A percentile compares a stretch with the other conserved stretches of the same genome.
Conservation (phyloP, 495 filamentous ascomycete species). For the Penicillium crystallinum region DNA sequence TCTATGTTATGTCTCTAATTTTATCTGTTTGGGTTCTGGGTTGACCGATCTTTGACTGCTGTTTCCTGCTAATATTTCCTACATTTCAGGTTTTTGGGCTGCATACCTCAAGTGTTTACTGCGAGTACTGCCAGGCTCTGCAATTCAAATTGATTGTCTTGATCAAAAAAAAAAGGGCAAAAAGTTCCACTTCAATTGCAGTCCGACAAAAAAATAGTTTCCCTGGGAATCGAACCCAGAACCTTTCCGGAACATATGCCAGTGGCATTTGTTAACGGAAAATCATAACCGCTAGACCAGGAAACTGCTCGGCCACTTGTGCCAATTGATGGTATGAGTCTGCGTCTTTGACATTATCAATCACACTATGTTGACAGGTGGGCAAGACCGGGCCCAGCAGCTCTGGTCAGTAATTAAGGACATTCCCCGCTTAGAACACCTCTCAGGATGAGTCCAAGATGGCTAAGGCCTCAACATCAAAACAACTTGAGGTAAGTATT, state of each 20-base stretch:
- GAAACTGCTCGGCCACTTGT: background rate
- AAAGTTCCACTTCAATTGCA: background rate
- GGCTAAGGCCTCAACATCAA: too few species aligned
- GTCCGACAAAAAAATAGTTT: conserved; percentile 8
- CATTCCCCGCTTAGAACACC: too few species aligned
- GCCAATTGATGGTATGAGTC: background rate
- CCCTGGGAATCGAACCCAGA: conserved; percentile 21
- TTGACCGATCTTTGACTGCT: background rate
- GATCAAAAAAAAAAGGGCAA: background rate
- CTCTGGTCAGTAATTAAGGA: too few species aligned
- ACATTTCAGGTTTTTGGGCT: background rate
- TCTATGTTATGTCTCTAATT: conserved; percentile 4
- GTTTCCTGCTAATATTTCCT: background rate
- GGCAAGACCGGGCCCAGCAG: too few species aligned
- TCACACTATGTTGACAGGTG: too few species aligned
- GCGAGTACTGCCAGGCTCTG: background rate
- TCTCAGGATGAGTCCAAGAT: too few species aligned
- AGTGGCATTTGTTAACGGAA: conserved; percentile 8
- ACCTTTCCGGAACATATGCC: conserved; percentile 15
- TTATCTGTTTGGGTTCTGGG: background rate
- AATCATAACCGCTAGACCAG: conserved; percentile 13
- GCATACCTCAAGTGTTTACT: background rate
- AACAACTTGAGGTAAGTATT: too few species aligned
- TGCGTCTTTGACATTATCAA: too few species aligned
- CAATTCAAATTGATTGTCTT: background rate